Conservation (phyloP, 2,329 filamentous ascomycete genomes). For the Fusarium anguioides region DNA sequence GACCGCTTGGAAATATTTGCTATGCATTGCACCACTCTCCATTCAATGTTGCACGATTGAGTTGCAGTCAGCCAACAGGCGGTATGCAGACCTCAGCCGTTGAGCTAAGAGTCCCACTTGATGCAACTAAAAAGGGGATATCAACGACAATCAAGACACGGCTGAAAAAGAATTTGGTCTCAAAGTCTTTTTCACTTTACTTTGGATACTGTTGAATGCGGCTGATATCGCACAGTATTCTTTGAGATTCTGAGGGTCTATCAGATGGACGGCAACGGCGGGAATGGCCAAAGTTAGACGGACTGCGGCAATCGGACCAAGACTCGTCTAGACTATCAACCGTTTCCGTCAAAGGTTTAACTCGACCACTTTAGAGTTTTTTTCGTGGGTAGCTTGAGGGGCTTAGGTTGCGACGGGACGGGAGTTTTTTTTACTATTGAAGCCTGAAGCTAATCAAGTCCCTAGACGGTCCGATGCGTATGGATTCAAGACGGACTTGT, state of each 20-base stretch:
- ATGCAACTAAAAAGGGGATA: constrained; percentile 21
- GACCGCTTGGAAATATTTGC: constrained; percentile 27
- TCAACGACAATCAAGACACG: not conserved
- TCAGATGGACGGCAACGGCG: constrained; percentile 25
- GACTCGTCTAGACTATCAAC: constrained; percentile 6
- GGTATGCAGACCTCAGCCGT: constrained; percentile 37
- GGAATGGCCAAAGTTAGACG: constrained; percentile 35
- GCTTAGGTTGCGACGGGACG: constrained; percentile 16
- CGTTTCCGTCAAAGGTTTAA: constrained; percentile 32
- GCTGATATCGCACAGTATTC: not conserved
- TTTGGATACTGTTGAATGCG: not conserved
- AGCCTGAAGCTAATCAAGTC: constrained; percentile 35
- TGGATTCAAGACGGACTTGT: constrained; percentile 18
- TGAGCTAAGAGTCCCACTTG: constrained; percentile 24
- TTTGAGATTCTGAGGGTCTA: not conserved
- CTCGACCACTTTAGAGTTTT: constrained; percentile 17
- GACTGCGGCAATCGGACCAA: not conserved
- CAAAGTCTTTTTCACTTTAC: no score
- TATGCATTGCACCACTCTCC: not conserved
- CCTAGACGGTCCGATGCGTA: constrained; percentile 27
- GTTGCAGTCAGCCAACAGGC: constrained; percentile 30
- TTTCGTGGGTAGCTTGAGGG: constrained; percentile 3
- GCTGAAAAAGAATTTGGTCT: not conserved
- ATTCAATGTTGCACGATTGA: constrained; percentile 19
- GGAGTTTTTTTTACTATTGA: constrained; percentile 20